phyloP scores from a whole-genome alignment of 176 grass and related monocot species.

The Eleusine indica region DNA sequence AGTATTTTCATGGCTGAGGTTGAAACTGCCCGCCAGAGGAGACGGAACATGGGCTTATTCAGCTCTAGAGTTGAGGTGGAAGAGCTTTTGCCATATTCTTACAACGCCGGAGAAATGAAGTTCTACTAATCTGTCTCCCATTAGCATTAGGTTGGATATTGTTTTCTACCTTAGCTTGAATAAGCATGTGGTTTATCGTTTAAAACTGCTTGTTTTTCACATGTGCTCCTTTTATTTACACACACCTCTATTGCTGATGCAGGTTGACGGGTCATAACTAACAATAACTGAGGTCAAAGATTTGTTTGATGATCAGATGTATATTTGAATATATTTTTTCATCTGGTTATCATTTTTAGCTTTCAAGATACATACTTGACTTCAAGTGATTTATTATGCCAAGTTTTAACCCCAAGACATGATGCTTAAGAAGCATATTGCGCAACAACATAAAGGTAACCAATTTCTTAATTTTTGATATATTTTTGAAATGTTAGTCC shows the following conservation, averaged over 20 bases:
- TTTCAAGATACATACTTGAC: conserved; percentile 20
- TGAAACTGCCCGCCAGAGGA: conserved; percentile 67
- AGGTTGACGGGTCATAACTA: conserved; percentile 3
- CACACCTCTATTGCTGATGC: background rate
- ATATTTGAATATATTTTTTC: conserved; percentile 31
- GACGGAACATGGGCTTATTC: conserved; percentile 69
- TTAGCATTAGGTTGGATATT: background rate
- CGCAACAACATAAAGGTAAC: conserved; percentile 53
- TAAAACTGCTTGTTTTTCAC: background rate
- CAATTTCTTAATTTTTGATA: background rate
- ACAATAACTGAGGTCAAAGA: conserved; percentile 9
- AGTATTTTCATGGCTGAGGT: conserved; percentile 87
- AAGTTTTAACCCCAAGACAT: conserved; percentile 14
- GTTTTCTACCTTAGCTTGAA: background rate
- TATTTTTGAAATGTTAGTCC: background rate
- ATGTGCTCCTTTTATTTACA: conserved; percentile 27
- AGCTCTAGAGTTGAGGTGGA: conserved; percentile 90
- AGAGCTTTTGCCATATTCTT: conserved; percentile 79
- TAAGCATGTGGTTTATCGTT: conserved; percentile 3
- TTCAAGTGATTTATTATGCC: background rate
- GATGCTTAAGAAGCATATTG: conserved; percentile 3
- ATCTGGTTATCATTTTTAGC: conserved; percentile 28
- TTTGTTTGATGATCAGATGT: conserved; percentile 42
- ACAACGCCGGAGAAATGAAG: conserved; percentile 52
- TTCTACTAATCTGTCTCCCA: conserved; percentile 43